Conservation (phyloP, 2,329 filamentous ascomycete genomes). For the Ilyonectria destructans region DNA sequence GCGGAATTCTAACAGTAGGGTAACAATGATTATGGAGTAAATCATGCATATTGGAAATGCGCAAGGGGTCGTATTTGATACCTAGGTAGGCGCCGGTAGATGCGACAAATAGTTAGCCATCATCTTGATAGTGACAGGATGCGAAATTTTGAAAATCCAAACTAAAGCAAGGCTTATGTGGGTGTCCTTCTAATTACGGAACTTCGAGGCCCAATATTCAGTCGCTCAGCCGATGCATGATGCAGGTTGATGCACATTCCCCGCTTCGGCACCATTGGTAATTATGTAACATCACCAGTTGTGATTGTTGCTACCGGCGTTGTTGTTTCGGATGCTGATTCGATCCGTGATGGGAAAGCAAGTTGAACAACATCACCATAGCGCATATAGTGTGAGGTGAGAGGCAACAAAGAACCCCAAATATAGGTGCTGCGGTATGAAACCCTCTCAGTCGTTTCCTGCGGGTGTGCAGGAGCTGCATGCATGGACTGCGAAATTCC, state of each 20-base stretch:
- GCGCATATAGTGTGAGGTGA: no score
- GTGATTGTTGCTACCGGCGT: neutral
- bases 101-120: neutral
- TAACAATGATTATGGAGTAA: neutral
- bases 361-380: neutral
- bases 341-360: neutral
- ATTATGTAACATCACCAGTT: no score
- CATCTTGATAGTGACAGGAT: neutral
- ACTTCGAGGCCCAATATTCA: slow-evolving; percentile 6
- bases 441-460: neutral
- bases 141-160: neutral
- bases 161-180: neutral
- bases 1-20: neutral
- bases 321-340: neutral
- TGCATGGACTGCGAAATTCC: neutral
- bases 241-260: neutral
- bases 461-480: neutral
- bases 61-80: neutral
- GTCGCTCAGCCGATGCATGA: neutral
- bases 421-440: neutral
- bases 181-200: slow-evolving; percentile 18
- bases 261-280: neutral
- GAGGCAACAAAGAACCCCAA: neutral
- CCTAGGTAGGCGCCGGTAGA: neutral
- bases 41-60: neutral